Percentiles rank a stretch among this genome's conserved stretches.
phyloP scores from a whole-genome alignment of 306 rosid genomes.

The Gynostemma pentaphyllum region DNA sequence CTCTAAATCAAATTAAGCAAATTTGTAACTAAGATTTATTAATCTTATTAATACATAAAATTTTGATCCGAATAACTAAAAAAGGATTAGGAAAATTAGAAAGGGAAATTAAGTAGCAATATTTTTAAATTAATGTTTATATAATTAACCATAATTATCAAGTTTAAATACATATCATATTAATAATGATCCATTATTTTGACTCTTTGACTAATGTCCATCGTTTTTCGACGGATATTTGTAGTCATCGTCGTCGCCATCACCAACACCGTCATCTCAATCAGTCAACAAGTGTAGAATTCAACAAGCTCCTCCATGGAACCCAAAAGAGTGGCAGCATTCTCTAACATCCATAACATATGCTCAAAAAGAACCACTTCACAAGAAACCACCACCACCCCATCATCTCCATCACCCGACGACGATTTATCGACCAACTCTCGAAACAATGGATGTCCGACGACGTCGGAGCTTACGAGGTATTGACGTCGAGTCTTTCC shows the following conservation, averaged over 20 bases:
- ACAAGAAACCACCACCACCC: conserved; percentile 40
- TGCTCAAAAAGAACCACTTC: conserved; percentile 96
- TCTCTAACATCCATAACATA: conserved; percentile 83
- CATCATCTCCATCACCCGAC: neutral
- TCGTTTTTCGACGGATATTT: too few species aligned
- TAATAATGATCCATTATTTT: too few species aligned
- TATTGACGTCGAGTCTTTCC: conserved; percentile 68
- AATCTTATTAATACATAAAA: neutral
- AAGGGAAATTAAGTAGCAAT: neutral
- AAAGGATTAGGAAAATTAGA: neutral
- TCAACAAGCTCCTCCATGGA: conserved; percentile 78
- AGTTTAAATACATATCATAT: too few species aligned
- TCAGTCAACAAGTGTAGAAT: conserved; percentile 56
- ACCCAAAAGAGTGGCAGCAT: conserved; percentile 48
- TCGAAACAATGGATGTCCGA: conserved; percentile 65
- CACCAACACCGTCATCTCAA: neutral
- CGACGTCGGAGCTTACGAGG: conserved; percentile 42
- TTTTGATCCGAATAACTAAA: neutral
- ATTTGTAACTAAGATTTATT: neutral
- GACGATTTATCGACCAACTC: conserved; percentile 57
- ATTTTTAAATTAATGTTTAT: neutral
- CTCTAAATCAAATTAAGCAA: neutral
- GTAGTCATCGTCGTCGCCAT: neutral
- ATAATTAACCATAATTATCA: neutral
- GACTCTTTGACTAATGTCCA: too few species aligned